Evolutionary conservation across 331 rosid species (phyloP).

Genomic region (Rosa hybrid): DNA sequence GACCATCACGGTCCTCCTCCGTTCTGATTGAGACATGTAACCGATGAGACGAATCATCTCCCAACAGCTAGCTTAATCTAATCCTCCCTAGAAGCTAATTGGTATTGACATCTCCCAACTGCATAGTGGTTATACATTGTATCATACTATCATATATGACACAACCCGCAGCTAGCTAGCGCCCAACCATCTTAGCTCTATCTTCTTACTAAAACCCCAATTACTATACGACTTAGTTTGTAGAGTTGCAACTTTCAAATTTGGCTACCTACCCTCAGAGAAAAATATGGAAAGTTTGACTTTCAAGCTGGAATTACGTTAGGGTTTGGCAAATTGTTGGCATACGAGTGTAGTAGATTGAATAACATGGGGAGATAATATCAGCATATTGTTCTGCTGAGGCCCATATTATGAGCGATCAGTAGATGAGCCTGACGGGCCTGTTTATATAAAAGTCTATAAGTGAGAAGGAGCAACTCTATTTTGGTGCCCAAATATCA

Average conservation of each 20-base stretch:
- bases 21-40: background rate
- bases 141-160: conserved; percentile 6
- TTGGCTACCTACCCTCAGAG: no score
- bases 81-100: background rate
- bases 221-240: background rate
- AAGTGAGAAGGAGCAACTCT: no score
- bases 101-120: background rate
- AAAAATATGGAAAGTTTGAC: background rate
- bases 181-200: conserved; percentile 29
- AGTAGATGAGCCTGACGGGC: background rate
- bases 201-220: background rate
- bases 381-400: no score
- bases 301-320: no score
- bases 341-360: no score
- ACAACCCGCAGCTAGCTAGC: conserved; percentile 31
- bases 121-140: background rate
- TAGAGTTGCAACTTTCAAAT: background rate
- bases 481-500: no score
- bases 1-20: background rate
- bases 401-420: background rate
- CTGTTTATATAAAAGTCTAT: no score
- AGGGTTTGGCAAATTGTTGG: no score
- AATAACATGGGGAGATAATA: no score
- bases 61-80: background rate
- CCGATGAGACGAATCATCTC: background rate